Evolutionary conservation across 2,329 filamentous ascomycete species (phyloP).

Genomic region (Fusarium papillatum): DNA sequence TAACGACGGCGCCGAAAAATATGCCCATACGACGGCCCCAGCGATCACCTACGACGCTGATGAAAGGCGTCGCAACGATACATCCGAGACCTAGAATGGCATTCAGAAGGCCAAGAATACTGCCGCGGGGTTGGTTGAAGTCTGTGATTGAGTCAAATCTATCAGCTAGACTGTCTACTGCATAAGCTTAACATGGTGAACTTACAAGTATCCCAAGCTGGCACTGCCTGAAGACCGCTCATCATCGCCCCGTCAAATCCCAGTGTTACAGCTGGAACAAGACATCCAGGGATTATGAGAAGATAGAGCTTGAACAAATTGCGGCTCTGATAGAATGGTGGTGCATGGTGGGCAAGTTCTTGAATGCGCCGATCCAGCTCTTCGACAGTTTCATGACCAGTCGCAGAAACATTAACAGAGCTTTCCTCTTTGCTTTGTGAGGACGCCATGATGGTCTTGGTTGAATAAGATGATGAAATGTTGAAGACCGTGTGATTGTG

Average conservation of each 20-base stretch:
- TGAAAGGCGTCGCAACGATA: slow-evolving; percentile 48
- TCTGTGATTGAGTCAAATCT: background rate
- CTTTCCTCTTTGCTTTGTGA: background rate
- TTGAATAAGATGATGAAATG: background rate
- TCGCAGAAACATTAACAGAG: background rate
- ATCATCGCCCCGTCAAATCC: slow-evolving; percentile 62
- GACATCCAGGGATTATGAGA: slow-evolving; percentile 23
- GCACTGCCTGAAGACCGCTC: slow-evolving; percentile 33
- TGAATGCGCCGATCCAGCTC: background rate
- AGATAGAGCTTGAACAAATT: slow-evolving; percentile 24
- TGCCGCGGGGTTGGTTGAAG: slow-evolving; percentile 46
- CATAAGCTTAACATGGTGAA: accelerated
- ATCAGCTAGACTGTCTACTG: background rate
- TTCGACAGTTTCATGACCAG: background rate
- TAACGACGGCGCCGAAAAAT: slow-evolving; percentile 46
- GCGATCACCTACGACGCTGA: slow-evolving; percentile 43
- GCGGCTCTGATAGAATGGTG: slow-evolving; percentile 16
- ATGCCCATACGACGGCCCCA: slow-evolving; percentile 46
- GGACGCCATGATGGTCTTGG: background rate
- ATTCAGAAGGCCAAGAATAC: slow-evolving; percentile 34
- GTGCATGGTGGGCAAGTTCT: background rate
- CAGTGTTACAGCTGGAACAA: slow-evolving; percentile 24
- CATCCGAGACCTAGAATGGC: slow-evolving; percentile 61
- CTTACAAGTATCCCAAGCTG: slow-evolving; percentile 33
- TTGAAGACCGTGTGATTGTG: background rate